Percentiles rank a stretch among this genome's conserved stretches.
Evolutionary conservation across 768 basidiomycete genomes (phyloP).

Genomic region (Trametes cingulata): DNA sequence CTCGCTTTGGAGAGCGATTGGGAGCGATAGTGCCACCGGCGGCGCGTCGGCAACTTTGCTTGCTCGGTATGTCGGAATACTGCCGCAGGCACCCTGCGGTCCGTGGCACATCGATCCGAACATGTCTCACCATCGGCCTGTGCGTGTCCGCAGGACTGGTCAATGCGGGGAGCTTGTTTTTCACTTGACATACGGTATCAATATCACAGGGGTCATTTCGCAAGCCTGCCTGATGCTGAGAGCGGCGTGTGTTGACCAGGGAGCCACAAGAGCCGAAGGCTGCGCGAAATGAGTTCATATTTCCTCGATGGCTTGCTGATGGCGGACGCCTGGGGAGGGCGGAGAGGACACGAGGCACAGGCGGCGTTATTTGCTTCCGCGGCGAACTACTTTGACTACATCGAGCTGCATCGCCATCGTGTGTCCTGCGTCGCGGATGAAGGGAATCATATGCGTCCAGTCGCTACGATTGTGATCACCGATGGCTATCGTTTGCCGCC

Average conservation of each 20-base stretch:
- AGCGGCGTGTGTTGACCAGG: neutral
- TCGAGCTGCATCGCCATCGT: neutral
- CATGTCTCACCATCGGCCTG: constrained; percentile 5
- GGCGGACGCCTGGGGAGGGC: neutral
- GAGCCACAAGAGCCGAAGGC: neutral
- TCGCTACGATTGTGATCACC: constrained; percentile 8
- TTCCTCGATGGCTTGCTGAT: neutral
- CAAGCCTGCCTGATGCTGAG: neutral
- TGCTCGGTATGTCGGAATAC: neutral
- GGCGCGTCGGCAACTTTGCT: constrained; percentile 9
- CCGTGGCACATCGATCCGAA: constrained; percentile 7
- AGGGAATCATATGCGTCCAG: neutral
- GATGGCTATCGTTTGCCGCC: neutral
- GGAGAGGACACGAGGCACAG: constrained; percentile 1
- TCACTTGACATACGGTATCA: neutral
- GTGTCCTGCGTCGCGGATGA: neutral
- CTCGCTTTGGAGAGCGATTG: constrained; percentile 1
- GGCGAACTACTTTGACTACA: neutral
- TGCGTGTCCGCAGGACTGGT: neutral
- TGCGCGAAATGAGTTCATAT: neutral
- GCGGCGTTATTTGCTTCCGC: constrained; percentile 14
- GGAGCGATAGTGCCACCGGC: constrained; percentile 3
- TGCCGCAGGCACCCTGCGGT: neutral
- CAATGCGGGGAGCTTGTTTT: neutral
- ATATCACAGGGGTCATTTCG: neutral